These are phyloP conservation scores for Mucor lusitanicus DNA, from an alignment of 371 early-diverging fungal genomes.

Conservation along the genomic window DNA sequence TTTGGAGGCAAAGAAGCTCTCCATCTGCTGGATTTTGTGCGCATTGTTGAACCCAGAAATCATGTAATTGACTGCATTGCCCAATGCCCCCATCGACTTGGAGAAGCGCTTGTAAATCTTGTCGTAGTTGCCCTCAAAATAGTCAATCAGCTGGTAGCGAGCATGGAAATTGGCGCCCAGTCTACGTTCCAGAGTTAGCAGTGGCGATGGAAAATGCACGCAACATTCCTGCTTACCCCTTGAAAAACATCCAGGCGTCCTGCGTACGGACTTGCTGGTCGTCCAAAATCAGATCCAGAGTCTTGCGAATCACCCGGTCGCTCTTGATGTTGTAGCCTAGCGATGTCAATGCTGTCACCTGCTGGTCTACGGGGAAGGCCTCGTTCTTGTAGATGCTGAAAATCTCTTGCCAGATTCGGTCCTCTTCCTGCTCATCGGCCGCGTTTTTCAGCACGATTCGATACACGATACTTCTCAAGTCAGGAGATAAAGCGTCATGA, in stretches of 20 bases:
- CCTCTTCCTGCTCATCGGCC: slow-evolving; percentile 50
- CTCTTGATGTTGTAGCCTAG: slow-evolving; percentile 68
- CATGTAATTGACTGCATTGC: slow-evolving; percentile 62
- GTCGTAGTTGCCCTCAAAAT: slow-evolving; percentile 72
- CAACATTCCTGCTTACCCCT: slow-evolving; percentile 19
- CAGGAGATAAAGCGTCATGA: slow-evolving; percentile 61
- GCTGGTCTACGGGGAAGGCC: slow-evolving; percentile 61
- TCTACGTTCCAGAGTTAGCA: background rate
- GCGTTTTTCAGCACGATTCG: slow-evolving; percentile 65
- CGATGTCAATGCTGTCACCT: slow-evolving; percentile 64
- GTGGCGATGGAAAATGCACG: background rate
- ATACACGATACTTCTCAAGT: slow-evolving; percentile 72
- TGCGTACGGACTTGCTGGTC: slow-evolving; percentile 73
- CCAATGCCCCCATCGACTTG: slow-evolving; percentile 72
- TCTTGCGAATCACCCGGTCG: slow-evolving; percentile 50
- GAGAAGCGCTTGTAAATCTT: slow-evolving; percentile 65
- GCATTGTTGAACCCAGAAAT: slow-evolving; percentile 64
- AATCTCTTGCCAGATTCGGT: slow-evolving; percentile 56
- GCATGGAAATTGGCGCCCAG: slow-evolving; percentile 56
- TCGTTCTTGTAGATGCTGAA: slow-evolving; percentile 66
- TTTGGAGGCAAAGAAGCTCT: slow-evolving; percentile 71
- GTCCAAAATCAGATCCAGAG: slow-evolving; percentile 66
- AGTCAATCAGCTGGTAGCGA: slow-evolving; percentile 73
- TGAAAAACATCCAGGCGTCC: slow-evolving; percentile 70
- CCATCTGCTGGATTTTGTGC: slow-evolving; percentile 66